Base-by-base conservation (phyloP, 1,284 basidiomycete species). In the Melanopsichium pennsylvanicum region DNA sequence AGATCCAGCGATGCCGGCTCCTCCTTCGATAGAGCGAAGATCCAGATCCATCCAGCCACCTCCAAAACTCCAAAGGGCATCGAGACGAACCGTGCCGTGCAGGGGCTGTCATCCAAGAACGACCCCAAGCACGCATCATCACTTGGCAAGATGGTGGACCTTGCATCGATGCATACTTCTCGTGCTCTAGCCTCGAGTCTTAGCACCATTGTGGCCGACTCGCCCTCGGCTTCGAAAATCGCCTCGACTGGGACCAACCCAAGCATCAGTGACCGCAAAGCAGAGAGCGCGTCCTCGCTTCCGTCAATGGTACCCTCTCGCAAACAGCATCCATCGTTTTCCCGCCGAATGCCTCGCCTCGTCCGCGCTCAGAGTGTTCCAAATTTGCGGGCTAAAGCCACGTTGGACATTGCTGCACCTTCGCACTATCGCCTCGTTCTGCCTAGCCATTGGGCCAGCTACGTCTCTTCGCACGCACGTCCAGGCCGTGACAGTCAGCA, bases 321-420 rank as follows among this genome's bases (percentile, higher is more conserved):
- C 33, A 56, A 56, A 48, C 52, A 50, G 37, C 52, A 46, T 2
- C 31, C 34, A 9, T 16, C 29, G 16, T 55, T 41, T 18, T 39
- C 34, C 33, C 47, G 50, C 16, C 52, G 51, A 18, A 39, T 46
- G 41, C 38, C 67, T 11, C 61, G 66, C 22, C 52, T 70, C 15
- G 42, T 46, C 5, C 61, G 70, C 10, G 57, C 66, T 15, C 57
- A 70, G 25, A 72, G 70, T 34, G 48, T 72, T 16, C 70, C 70
- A 7, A 72, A 72, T 35, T 22, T 72, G 19, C 58, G 68, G 8
- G 70, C 62, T 25, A 67, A 57, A 38, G 56, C 67, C 23, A 60
- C 64, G 2, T 25, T 70, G 33, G 70, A 72, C 47, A 27, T 72
- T 4, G 4, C 43, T 1, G 43, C 45, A 4, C 61, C 52, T 0